A percentile compares a stretch with the other conserved stretches of the same genome.
Conservation (phyloP, 1,284 basidiomycete genomes). For the Psilocybe mexicana region DNA sequence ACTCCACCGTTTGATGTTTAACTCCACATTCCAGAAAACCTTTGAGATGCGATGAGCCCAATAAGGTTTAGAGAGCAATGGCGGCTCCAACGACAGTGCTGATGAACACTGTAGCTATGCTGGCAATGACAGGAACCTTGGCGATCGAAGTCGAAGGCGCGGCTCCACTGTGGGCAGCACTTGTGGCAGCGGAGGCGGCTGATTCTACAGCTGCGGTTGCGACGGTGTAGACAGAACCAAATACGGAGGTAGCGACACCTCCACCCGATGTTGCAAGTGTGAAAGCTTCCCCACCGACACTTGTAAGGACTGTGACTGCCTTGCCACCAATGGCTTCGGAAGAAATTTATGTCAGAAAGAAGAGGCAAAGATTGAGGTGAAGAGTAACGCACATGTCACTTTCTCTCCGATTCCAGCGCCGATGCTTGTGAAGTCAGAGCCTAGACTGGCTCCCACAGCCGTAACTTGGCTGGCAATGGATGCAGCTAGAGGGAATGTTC, state of each 20-base stretch:
- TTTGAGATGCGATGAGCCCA: background rate
- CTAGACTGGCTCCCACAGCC: constrained; percentile 32
- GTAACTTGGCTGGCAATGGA: constrained; percentile 39
- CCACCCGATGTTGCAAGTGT: constrained; percentile 42
- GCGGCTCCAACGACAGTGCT: constrained; percentile 43
- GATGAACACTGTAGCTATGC: constrained; percentile 43
- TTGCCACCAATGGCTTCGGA: constrained; percentile 53
- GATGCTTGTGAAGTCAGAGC: constrained; percentile 30
- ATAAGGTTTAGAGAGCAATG: constrained; percentile 38
- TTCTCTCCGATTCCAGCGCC: constrained; percentile 39
- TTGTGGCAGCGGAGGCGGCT: constrained; percentile 1
- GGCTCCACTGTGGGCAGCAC: constrained; percentile 22
- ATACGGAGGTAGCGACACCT: constrained; percentile 49
- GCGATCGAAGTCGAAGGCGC: constrained; percentile 24
- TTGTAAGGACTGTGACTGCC: constrained; percentile 53
- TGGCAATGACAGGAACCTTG: constrained; percentile 36
- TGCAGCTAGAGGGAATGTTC: constrained; percentile 25
- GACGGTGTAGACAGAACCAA: constrained; percentile 51
- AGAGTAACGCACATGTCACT: constrained; percentile 46
- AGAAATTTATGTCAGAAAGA: constrained; percentile 5
- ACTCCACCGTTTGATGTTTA: no score
- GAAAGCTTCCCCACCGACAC: constrained; percentile 39
- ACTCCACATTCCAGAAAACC: background rate
- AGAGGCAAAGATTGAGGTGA: background rate
- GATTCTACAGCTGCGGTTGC: constrained; percentile 31